Base-by-base conservation (phyloP, 1,139 yeast genomes). In the Debaryomyces subglobosus region DNA sequence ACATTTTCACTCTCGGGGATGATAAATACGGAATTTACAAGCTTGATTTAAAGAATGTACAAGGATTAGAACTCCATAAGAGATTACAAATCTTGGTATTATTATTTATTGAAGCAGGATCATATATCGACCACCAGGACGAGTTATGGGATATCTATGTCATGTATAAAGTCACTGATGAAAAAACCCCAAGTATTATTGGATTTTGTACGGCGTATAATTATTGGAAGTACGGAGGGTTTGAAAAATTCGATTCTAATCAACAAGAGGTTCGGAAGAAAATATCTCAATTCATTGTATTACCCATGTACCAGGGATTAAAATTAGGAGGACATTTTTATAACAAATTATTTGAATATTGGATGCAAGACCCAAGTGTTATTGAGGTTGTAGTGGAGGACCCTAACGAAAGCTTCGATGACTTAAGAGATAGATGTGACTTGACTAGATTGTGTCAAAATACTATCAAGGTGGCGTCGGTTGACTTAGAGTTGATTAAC, bases 331-430 rank as follows among this genome's bases (percentile, higher is more conserved):
- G 83, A 2, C 65, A 68, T 18, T 70, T 94, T 37, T 94, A 94
- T 64, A 68, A 72, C 12, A 56, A 77, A 1, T 68, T 94, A 6
- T 75, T 79, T 48, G 68, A 74, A 1, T 53, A 65, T 37, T 90
- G 96, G 88, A 57, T 74, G 5, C 56, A 61, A 0, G 86, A 88
- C 53, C 59, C 65, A 0, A 54, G 63, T 3, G 81, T 91, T n/a
- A 68, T 72, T 35, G 96, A 92, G 60, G 78, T 94, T 37, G 91
- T 94, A 0, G 92, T 95, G 8, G 99, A 94, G 64, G 99, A 95
- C 63, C 99, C 99, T 2, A 89, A 88, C 61, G 97, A 92, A 64
- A 83, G 84, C 39, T 94, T 94, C 68, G 99, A 94, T 62, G 96
- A 89, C 62, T 71, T 95, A 58, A 78, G 99, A 53, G 98, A 94